phyloP scores from a whole-genome alignment of 1,139 yeast species.

The Citeromyces hawaiiensis region DNA sequence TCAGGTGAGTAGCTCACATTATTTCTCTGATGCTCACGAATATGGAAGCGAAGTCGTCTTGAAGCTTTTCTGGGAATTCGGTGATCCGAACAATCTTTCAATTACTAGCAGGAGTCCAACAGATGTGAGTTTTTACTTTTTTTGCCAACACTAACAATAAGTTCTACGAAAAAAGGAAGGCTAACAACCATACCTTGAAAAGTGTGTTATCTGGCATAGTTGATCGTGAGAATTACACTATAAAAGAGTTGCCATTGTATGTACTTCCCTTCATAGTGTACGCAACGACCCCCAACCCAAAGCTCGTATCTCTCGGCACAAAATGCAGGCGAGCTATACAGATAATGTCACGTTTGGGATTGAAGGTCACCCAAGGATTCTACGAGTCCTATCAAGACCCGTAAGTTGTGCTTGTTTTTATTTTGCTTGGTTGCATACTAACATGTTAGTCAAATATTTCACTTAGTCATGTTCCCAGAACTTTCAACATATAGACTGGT shows the following conservation, averaged over 20 bases:
- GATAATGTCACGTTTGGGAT: conserved; percentile 13
- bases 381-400: too few species aligned
- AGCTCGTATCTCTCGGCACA: conserved; percentile 33
- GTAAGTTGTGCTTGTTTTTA: too few species aligned
- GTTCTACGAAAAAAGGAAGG: conserved; percentile 14
- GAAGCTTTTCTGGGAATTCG: conserved; percentile 53
- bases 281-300: conserved; percentile 9
- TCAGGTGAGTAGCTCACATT: conserved; percentile 21
- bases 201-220: conserved; percentile 4
- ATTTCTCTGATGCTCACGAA: conserved; percentile 33
- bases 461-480: too few species aligned
- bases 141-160: conserved; percentile 32
- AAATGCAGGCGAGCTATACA: conserved; percentile 29
- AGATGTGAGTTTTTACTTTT: conserved; percentile 15
- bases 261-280: not conserved
- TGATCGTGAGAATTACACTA: not conserved
- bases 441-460: too few species aligned
- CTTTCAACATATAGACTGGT: too few species aligned
- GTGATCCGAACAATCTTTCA: conserved; percentile 33
- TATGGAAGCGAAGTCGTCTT: conserved; percentile 48
- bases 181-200: conserved; percentile 8
- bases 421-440: too few species aligned
- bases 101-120: too few species aligned
- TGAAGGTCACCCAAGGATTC: conserved; percentile 5
- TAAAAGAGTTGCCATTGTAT: not conserved